Evolutionary conservation across 192 early-diverging fungal genomes (phyloP).

Genomic region (Pilobolus umbonatus): DNA sequence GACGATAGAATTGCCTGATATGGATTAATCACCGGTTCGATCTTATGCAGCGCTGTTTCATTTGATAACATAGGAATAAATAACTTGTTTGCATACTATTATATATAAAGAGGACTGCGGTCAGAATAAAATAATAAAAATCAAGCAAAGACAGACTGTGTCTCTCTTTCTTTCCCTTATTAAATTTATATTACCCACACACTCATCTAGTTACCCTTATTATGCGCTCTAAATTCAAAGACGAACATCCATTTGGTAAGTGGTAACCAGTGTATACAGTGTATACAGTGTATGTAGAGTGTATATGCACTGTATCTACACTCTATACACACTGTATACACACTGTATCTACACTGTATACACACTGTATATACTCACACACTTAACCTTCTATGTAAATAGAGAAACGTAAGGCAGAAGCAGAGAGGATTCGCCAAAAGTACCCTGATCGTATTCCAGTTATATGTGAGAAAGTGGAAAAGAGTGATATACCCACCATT

Average conservation of each 20-base stretch:
- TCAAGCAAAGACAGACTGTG: not conserved
- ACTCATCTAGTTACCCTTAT: too few species aligned
- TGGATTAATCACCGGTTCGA: too few species aligned
- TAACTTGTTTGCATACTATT: too few species aligned
- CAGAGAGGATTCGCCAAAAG: constrained; percentile 93
- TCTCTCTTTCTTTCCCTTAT: not conserved
- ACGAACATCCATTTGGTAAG: constrained; percentile 92
- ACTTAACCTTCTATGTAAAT: not conserved
- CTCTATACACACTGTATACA: too few species aligned
- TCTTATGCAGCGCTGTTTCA: too few species aligned
- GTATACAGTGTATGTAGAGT: not conserved
- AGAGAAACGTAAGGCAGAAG: constrained; percentile 97
- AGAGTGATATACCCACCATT: constrained; percentile 94
- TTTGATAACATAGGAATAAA: too few species aligned
- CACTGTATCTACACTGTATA: too few species aligned
- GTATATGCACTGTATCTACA: too few species aligned
- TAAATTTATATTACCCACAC: too few species aligned
- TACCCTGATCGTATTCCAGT: constrained; percentile 92
- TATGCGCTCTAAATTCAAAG: constrained; percentile 93
- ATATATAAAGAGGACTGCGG: too few species aligned
- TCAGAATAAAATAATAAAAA: not conserved
- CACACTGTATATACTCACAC: not conserved
- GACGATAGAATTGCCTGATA: too few species aligned
- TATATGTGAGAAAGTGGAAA: constrained; percentile 96
- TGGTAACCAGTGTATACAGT: not conserved